A percentile compares a stretch with the other conserved stretches of the same genome.
These are phyloP conservation scores for Arthrinium puccinioides DNA, from an alignment of 2,329 filamentous ascomycete genomes.

Conservation along the genomic window DNA sequence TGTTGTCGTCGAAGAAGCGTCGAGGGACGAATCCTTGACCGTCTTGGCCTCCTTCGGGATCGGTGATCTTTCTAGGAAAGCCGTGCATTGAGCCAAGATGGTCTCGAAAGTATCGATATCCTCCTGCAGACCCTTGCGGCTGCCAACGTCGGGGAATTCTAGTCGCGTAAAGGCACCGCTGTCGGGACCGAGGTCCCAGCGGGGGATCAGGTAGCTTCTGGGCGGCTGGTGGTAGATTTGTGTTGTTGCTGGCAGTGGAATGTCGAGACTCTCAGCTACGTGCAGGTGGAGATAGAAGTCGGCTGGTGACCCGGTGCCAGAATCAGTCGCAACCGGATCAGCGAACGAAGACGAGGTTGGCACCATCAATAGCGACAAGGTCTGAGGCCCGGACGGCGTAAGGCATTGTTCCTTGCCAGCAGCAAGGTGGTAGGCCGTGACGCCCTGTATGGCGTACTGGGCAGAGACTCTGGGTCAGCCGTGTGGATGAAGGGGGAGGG, in stretches of 20 bases:
- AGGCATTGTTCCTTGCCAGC: constrained; percentile 79
- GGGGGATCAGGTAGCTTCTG: constrained; percentile 84
- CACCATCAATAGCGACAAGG: constrained; percentile 90
- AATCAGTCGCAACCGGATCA: constrained; percentile 43
- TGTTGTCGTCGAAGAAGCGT: constrained; percentile 20
- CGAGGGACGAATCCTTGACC: constrained; percentile 11
- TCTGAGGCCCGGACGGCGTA: constrained; percentile 81
- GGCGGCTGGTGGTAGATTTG: constrained; percentile 97
- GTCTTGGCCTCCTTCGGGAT: constrained; percentile 41
- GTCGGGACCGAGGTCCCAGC: constrained; percentile 87
- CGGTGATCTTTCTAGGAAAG: constrained; percentile 79
- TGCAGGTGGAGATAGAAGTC: constrained; percentile 97
- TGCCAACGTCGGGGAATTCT: constrained; percentile 73
- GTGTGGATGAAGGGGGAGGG: no score
- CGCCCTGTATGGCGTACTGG: constrained; percentile 66
- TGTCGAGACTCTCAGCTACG: constrained; percentile 58
- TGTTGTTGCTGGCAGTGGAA: constrained; percentile 88
- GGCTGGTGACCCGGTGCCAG: constrained; percentile 57
- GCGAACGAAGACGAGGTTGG: constrained; percentile 73
- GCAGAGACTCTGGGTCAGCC: constrained; percentile 1
- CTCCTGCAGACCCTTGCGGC: constrained; percentile 70
- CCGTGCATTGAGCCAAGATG: constrained; percentile 94
- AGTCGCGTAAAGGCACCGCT: constrained; percentile 88
- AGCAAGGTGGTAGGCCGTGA: constrained; percentile 84
- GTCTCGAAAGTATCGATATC: constrained; percentile 96